Conservation (phyloP, 2,329 filamentous ascomycete species). For the Nectriaceae sp. region DNA sequence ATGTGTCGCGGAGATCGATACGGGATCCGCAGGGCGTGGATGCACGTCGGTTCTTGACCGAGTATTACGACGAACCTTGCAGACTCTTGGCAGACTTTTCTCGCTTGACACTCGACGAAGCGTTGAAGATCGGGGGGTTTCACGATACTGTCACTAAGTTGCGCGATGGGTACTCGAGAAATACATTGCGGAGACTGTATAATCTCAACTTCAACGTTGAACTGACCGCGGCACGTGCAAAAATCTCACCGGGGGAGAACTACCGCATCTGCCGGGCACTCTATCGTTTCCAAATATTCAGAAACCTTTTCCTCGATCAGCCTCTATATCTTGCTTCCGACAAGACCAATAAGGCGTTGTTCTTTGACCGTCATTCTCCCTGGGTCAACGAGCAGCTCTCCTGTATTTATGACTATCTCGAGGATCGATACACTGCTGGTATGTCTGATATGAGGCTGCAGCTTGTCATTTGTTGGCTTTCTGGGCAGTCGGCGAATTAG, state of each 20-base stretch:
- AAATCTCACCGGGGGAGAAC: constrained; percentile 10
- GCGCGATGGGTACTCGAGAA: constrained; percentile 10
- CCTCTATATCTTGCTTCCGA: constrained; percentile 1
- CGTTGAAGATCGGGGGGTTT: constrained; percentile 15
- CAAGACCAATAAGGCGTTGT: constrained; percentile 17
- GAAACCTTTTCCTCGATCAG: constrained; percentile 19
- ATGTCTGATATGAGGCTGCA: constrained; percentile 7
- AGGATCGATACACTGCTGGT: constrained; percentile 4
- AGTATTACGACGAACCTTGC: constrained; percentile 14
- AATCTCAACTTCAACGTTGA: constrained; percentile 8
- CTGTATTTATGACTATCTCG: constrained; percentile 22
- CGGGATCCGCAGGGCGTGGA: constrained; percentile 8
- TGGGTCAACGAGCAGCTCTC: constrained; percentile 26
- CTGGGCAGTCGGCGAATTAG: no score
- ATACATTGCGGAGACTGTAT: constrained; percentile 18
- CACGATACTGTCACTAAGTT: constrained; percentile 12
- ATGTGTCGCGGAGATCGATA: constrained; percentile 14
- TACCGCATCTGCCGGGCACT: constrained; percentile 21
- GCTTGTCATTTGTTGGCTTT: no score
- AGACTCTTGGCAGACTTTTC: constrained; percentile 7
- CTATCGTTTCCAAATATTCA: constrained; percentile 25
- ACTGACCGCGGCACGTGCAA: constrained; percentile 1
- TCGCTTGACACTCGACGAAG: constrained; percentile 15
- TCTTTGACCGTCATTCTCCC: constrained; percentile 22
- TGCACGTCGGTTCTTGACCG: constrained; percentile 13